Base-by-base conservation (phyloP, 306 rosid species). In the Medicago truncatula region DNA sequence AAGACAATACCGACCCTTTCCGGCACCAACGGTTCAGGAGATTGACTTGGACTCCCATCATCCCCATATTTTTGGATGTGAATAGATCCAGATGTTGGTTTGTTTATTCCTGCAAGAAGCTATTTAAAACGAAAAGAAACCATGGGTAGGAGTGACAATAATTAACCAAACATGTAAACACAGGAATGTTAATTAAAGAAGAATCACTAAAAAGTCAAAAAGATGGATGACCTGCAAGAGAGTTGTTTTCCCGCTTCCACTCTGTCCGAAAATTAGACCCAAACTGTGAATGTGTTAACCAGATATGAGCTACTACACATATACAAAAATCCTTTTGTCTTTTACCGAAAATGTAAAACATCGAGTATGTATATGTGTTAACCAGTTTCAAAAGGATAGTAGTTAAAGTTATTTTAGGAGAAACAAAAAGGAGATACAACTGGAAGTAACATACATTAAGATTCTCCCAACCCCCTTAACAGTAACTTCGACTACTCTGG, bases 171-270 rank as follows among this genome's bases (percentile, higher is more conserved):
- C 58, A 74, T 54, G 25, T 34, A 36, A 28, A 23, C 11, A 40
- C 70, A 52, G 31, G 21, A 78, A 75, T 67, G 31, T 16, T 49
- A 36, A 67, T 71, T 50, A 64, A 71, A 58, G 7, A 54, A 66
- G 20, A 71, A 49, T 40, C 44, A 70, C 1, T 43, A 14, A 67
- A 60, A 41, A 75, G 70, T 10, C 13, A 11, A 81, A 53, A 5
- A 23, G 38, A 28, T 46, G 46, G 12, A 38, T 52, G 18, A 91
- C 97, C 93, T 91, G 98, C 88, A 91, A 85, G 21, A 93, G 93
- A 41, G 97, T 93, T 79, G 96, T 94, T 82, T 94, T 94, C 59
- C 97, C 98, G 9, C 96, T 94, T 75, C 98, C 98, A 77, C 98
- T 94, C 76, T 74, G 90, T 25, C 98, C 97, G 28, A 88, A 91